Evolutionary conservation across 2,329 filamentous ascomycete genomes (phyloP).

Genomic region (Sphaerulina vaccinii): DNA sequence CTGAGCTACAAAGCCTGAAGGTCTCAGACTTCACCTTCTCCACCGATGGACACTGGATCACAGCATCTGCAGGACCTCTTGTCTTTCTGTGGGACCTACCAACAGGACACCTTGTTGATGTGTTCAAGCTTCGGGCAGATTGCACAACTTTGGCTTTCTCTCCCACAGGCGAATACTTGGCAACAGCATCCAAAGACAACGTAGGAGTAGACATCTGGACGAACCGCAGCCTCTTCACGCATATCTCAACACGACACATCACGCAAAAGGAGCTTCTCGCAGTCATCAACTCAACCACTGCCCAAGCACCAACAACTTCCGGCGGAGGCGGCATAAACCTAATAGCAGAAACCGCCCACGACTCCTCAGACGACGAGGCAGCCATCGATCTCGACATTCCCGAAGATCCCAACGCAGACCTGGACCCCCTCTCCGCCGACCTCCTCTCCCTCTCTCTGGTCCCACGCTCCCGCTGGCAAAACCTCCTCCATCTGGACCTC

Average conservation of each 20-base stretch:
- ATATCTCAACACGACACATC: slow-evolving; percentile 82
- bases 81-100: slow-evolving; percentile 91
- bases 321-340: slow-evolving; percentile 77
- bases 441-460: slow-evolving; percentile 88
- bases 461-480: slow-evolving; percentile 91
- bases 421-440: slow-evolving; percentile 62
- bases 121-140: slow-evolving; percentile 73
- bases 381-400: slow-evolving; percentile 53
- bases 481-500: slow-evolving; percentile 83
- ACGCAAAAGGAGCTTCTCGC: slow-evolving; percentile 70
- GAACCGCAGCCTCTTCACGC: slow-evolving; percentile 86
- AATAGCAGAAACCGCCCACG: slow-evolving; percentile 41
- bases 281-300: slow-evolving; percentile 44
- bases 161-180: slow-evolving; percentile 86
- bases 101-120: slow-evolving; percentile 92
- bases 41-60: slow-evolving; percentile 88
- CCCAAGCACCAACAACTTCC: slow-evolving; percentile 64
- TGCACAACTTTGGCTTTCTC: slow-evolving; percentile 89
- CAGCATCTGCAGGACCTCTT: slow-evolving; percentile 79
- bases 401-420: slow-evolving; percentile 49
- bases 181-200: slow-evolving; percentile 76
- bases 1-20: slow-evolving; percentile 23
- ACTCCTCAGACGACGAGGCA: slow-evolving; percentile 68
- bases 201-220: slow-evolving; percentile 95
- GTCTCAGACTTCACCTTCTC: slow-evolving; percentile 64